These are phyloP conservation scores for Thelonectria blattea DNA, from an alignment of 2,329 filamentous ascomycete genomes.

Conservation along the genomic window DNA sequence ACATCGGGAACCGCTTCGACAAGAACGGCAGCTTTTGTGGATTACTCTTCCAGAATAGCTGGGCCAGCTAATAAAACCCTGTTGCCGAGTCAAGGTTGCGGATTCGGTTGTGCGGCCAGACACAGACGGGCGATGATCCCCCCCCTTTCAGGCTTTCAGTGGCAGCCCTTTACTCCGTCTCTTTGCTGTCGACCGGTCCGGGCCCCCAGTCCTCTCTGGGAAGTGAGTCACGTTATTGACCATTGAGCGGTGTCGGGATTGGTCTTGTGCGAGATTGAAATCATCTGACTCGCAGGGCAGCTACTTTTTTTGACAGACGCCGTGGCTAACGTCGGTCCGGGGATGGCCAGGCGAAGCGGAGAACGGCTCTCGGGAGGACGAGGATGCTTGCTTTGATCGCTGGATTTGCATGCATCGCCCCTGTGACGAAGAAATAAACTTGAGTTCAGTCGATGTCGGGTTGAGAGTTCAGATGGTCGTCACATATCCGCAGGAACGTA, in stretches of 20 bases:
- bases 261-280: neutral
- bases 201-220: slow-evolving; percentile 8
- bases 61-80: slow-evolving; percentile 35
- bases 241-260: slow-evolving; percentile 6
- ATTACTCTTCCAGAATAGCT: slow-evolving; percentile 29
- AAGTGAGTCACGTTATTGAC: slow-evolving; percentile 20
- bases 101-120: slow-evolving; percentile 24
- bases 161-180: slow-evolving; percentile 9
- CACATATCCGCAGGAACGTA: neutral
- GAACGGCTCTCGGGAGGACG: neutral
- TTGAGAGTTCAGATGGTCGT: neutral
- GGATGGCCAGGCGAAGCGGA: neutral
- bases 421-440: neutral
- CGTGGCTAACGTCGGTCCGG: slow-evolving; percentile 4
- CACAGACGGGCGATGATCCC: slow-evolving; percentile 28
- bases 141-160: slow-evolving; percentile 14
- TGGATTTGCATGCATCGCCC: neutral
- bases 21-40: slow-evolving; percentile 27
- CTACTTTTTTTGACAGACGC: slow-evolving; percentile 7
- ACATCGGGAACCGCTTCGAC: slow-evolving; percentile 32
- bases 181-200: neutral
- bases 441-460: neutral
- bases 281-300: neutral
- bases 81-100: slow-evolving; percentile 35
- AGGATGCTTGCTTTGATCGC: neutral